These are phyloP conservation scores for Candida khao-thaluensis DNA, from an alignment of 805 yeast species.

Conservation along the genomic window DNA sequence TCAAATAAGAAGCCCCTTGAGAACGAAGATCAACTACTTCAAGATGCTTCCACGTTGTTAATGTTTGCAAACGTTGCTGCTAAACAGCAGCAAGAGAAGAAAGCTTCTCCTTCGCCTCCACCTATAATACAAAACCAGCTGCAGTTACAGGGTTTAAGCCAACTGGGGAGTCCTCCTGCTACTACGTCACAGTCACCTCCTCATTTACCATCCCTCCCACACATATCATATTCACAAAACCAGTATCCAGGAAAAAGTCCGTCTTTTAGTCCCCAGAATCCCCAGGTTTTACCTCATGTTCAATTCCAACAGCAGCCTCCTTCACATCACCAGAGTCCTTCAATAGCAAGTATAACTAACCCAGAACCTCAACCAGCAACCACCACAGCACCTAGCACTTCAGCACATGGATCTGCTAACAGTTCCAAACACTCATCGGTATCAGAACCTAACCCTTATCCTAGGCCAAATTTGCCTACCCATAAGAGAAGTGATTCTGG, in stretches of 20 bases:
- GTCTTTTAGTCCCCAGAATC: too few species aligned
- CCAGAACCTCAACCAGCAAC: slow-evolving; percentile 6
- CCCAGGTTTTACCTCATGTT: slow-evolving; percentile 2
- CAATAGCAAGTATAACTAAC: slow-evolving; percentile 4
- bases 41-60: slow-evolving; percentile 60
- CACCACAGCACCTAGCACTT: slow-evolving; percentile 9
- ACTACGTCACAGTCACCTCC: slow-evolving; percentile 6
- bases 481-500: slow-evolving; percentile 28
- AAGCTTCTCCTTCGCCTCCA: slow-evolving; percentile 8
- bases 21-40: slow-evolving; percentile 33
- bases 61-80: slow-evolving; percentile 60
- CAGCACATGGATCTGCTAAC: slow-evolving; percentile 12
- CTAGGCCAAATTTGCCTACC: slow-evolving; percentile 5
- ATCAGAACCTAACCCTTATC: slow-evolving; percentile 8
- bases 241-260: background rate
- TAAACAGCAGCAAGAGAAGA: slow-evolving; percentile 33
- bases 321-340: slow-evolving; percentile 1
- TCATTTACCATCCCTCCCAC: too few species aligned
- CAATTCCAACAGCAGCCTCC: slow-evolving; percentile 1
- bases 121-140: slow-evolving; percentile 1
- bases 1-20: background rate
- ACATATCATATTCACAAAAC: background rate
- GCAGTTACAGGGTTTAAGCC: slow-evolving; percentile 1
- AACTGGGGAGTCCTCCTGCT: background rate
- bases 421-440: slow-evolving; percentile 9